Base-by-base conservation (phyloP, 2,329 filamentous ascomycete species). In the Scortechinia acanthostroma region DNA sequence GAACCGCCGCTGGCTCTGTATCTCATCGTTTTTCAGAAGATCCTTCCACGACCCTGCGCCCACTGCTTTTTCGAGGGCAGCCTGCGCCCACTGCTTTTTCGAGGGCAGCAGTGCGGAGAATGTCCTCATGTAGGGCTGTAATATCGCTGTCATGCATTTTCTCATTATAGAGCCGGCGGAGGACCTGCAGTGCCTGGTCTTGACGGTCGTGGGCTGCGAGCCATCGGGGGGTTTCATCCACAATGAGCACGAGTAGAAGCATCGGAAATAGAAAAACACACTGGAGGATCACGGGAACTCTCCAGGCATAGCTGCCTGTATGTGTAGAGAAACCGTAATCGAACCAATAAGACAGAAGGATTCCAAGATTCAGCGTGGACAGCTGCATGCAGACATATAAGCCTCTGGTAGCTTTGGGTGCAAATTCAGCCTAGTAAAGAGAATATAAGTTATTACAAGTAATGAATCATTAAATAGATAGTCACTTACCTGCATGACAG, bases 301-400 rank as follows among this genome's bases (percentile, higher is more conserved):
- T 51, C 67, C 65, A 69, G 4, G 63, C 56, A 43, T 61, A 65
- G 50, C 58, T 60, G 1, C 50, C 47, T 0, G 45, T 21, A 1
- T 58, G 54, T 0, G 52, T 55, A 1, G 58, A 62, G 37, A 71
- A 61, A 13, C 54, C 68, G 40, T 69, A 69, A 43, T 70, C 65
- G 46, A 71, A 64, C 66, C 69, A 71, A 48, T 70, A 70, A 2
- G 65, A 61, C 21, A 71, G 50, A 43, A 65, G 61, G 43, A 70
- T 68, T 2, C 64, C 69, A 15, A 71, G 63, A 48, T 71, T 73
- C 16, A 73, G 60, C 1, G 68, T 70, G 0, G 68, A 68, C 3
- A 73, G 53, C 47, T 72, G 69, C 15, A 66, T 65, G 47, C 69
- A 71, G 44, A 71, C 69, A 48, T 63, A 56, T 67, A 45, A 51